phyloP scores from a whole-genome alignment of 148 eudicot species.

The Chenopodium album region DNA sequence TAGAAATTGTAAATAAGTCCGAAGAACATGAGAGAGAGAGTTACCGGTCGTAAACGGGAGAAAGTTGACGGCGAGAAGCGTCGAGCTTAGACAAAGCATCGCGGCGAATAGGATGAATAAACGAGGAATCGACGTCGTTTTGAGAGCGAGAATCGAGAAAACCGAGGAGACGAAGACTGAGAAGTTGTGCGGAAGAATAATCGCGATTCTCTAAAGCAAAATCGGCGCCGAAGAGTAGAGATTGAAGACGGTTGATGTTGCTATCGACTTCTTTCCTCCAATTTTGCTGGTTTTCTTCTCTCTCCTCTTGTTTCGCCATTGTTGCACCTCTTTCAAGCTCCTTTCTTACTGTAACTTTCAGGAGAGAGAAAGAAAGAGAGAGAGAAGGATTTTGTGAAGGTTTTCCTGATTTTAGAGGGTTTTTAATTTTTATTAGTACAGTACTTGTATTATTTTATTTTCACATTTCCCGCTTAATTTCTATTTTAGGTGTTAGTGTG shows the following conservation, averaged over 20 bases:
- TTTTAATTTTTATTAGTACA: no score
- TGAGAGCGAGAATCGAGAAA: constrained; percentile 75
- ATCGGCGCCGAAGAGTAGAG: constrained; percentile 77
- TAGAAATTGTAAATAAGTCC: no score
- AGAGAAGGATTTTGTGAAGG: background rate
- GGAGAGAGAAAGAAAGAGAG: background rate
- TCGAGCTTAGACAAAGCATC: constrained; percentile 59
- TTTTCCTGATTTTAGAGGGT: background rate
- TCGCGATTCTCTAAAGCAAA: constrained; percentile 59
- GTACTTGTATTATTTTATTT: no score
- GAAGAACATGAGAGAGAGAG: constrained; percentile 9
- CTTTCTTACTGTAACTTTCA: background rate
- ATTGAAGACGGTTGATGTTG: constrained; percentile 74
- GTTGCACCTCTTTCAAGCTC: background rate
- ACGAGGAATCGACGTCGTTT: constrained; percentile 55
- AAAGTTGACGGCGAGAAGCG: constrained; percentile 54
- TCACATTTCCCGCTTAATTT: constrained; percentile 16
- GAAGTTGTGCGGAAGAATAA: constrained; percentile 54
- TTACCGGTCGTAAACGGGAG: constrained; percentile 68
- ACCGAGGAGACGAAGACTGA: constrained; percentile 75
- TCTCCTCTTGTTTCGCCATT: constrained; percentile 39
- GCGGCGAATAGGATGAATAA: constrained; percentile 69
- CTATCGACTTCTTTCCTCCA: constrained; percentile 78
- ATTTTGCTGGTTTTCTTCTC: constrained; percentile 34
- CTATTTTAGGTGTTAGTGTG: background rate